Conservation (phyloP, 1,139 yeast species). For the Spathaspora sp. region DNA sequence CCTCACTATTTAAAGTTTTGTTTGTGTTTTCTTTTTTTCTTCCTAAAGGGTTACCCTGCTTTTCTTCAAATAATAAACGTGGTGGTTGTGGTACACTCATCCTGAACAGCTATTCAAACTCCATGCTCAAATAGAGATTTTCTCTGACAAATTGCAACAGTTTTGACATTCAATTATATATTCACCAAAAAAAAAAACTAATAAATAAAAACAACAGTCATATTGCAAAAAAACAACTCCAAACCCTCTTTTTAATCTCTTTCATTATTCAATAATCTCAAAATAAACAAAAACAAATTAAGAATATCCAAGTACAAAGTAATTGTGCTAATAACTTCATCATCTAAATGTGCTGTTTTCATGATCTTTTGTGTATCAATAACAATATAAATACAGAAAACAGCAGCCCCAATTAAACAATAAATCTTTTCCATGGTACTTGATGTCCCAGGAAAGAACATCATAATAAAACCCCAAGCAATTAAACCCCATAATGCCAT, state of each 20-base stretch:
- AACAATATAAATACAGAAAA: slow-evolving; percentile 71
- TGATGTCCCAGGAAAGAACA: slow-evolving; percentile 60
- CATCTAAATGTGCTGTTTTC: slow-evolving; percentile 82
- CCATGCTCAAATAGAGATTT: too few relatives aligned
- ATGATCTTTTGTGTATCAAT: slow-evolving; percentile 82
- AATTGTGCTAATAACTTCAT: slow-evolving; percentile 79
- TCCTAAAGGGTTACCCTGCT: background rate
- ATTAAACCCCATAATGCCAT: slow-evolving; percentile 67
- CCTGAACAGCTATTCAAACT: too few relatives aligned
- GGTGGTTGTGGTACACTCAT: too few relatives aligned
- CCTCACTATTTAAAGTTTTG: slow-evolving; percentile 1
- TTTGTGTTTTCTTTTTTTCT: background rate
- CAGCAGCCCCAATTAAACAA: slow-evolving; percentile 69
- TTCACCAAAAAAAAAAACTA: background rate
- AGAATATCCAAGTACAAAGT: slow-evolving; percentile 76
- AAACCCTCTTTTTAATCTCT: slow-evolving; percentile 14
- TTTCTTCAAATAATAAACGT: too few relatives aligned
- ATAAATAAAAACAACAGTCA: background rate
- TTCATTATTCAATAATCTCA: slow-evolving; percentile 57
- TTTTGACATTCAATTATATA: too few relatives aligned
- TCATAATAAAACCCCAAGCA: slow-evolving; percentile 67
- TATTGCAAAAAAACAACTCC: background rate
- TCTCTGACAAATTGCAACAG: too few relatives aligned
- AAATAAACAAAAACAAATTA: slow-evolving; percentile 74
- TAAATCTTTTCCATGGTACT: slow-evolving; percentile 36